Base-by-base conservation (phyloP, 192 early-diverging fungal genomes). In the Helicostylum pulchrum region DNA sequence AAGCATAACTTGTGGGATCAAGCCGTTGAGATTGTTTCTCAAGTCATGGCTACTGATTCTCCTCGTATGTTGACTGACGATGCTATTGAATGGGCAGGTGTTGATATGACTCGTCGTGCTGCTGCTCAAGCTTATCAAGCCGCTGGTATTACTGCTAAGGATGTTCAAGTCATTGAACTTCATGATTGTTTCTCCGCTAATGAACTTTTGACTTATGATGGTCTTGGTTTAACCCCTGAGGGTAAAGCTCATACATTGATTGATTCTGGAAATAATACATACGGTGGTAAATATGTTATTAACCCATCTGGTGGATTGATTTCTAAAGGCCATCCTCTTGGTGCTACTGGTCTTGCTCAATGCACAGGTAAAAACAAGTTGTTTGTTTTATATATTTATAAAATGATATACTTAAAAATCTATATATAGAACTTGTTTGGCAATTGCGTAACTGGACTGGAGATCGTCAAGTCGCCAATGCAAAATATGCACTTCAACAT, bases 171-270 rank as follows among this genome's bases (percentile, higher is more conserved):
- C 15, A 75, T 90, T 43, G 87, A 89, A 62, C 74, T 91, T 42
- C 89, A 91, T 70, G 89, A 90, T 66, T 91, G 89, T 68, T 91
- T 91, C 76, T 83, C 82, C 15, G 86, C 85, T 61, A 90, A 88
- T 64, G 89, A 90, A 10, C 36, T 89, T 31, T 84, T 91, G 48
- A 88, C 88, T 23, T 89, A 89, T 71, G 89, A 89, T 65, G 85
- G 87, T 47, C 78, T 91, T 23, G 87, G 84, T 36, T 76, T 90
- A 53, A 81, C 81, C 61, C 64, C 77, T 45, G 79, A 80, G 34
- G 88, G 88, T 36, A 72, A 90, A 73, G 88, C 88, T 14, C 80
- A 83, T 64, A 77, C 75, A 45, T 61, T 86, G 65, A 72, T 86
- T 50, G 85, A 84, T 42, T 57, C 68, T 12, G 76, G 76, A 48